Evolutionary conservation across 768 basidiomycete genomes (phyloP).

Genomic region (Albatrellus ellisii): DNA sequence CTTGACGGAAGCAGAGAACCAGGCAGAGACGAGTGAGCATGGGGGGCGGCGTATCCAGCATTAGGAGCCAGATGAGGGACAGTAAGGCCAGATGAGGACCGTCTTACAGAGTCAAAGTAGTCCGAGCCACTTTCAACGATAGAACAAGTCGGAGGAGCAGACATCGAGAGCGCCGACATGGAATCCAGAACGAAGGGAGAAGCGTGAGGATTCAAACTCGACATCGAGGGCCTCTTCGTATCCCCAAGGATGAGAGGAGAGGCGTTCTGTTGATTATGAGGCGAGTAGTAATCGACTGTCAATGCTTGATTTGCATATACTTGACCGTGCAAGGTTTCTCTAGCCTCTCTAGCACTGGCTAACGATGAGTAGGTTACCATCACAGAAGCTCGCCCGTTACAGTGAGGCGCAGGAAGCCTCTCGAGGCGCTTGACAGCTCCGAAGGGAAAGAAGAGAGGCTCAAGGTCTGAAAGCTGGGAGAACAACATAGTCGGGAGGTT

Average conservation of each 20-base stretch:
- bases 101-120: conserved; percentile 6
- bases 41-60: not conserved
- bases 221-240: conserved; percentile 13
- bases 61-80: not conserved
- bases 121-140: conserved; percentile 3
- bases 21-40: conserved; percentile 7
- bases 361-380: conserved; percentile 49
- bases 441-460: conserved; percentile 65
- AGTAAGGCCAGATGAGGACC: not conserved
- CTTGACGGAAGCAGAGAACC: conserved; percentile 9
- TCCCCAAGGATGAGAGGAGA: not conserved
- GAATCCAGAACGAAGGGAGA: conserved; percentile 17
- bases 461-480: conserved; percentile 49
- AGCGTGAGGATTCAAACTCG: conserved; percentile 22
- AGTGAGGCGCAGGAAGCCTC: conserved; percentile 25
- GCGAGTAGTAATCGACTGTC: conserved; percentile 18
- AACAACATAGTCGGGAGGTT: conserved; percentile 59
- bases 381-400: conserved; percentile 34
- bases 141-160: conserved; percentile 12
- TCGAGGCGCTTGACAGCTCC: conserved; percentile 54
- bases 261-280: not conserved
- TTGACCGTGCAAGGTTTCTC: conserved; percentile 46
- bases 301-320: conserved; percentile 38
- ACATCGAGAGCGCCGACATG: conserved; percentile 2
- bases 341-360: conserved; percentile 51